Evolutionary conservation across 1,284 basidiomycete genomes (phyloP).

Genomic region (Wolfiporia cocos): DNA sequence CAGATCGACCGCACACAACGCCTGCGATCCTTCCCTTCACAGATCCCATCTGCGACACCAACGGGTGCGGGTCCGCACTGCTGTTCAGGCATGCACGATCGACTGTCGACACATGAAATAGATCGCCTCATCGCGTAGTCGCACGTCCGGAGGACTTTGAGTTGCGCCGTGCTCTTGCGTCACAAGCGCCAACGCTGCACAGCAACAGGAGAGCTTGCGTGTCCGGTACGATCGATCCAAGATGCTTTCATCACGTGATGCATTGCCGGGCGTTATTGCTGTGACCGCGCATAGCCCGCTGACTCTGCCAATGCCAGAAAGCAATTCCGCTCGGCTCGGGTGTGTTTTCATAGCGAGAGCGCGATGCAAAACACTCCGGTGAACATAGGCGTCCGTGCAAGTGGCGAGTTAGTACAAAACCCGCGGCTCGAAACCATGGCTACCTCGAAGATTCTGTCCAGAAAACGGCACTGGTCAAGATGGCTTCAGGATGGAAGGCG

Average conservation of each 20-base stretch:
- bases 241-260: slow-evolving; percentile 11
- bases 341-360: slow-evolving; percentile 14
- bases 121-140: no score
- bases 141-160: not conserved
- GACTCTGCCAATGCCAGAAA: slow-evolving; percentile 19
- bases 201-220: slow-evolving; percentile 4
- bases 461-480: slow-evolving; percentile 21
- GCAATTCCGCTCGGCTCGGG: slow-evolving; percentile 19
- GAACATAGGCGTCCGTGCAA: slow-evolving; percentile 14
- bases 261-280: slow-evolving; percentile 10
- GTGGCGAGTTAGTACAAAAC: slow-evolving; percentile 24
- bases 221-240: slow-evolving; percentile 1
- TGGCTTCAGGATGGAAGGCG: slow-evolving; percentile 56
- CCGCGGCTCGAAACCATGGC: slow-evolving; percentile 13
- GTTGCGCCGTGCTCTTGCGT: not conserved
- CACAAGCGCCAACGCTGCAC: slow-evolving; percentile 4
- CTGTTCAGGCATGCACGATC: no score
- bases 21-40: no score
- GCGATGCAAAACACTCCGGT: slow-evolving; percentile 14
- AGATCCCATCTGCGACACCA: no score
- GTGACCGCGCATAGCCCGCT: slow-evolving; percentile 17
- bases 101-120: no score
- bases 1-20: no score
- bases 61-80: no score
- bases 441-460: slow-evolving; percentile 10